phyloP scores from a whole-genome alignment of 2,329 filamentous ascomycete genomes.

The Microascus cirrosus region DNA sequence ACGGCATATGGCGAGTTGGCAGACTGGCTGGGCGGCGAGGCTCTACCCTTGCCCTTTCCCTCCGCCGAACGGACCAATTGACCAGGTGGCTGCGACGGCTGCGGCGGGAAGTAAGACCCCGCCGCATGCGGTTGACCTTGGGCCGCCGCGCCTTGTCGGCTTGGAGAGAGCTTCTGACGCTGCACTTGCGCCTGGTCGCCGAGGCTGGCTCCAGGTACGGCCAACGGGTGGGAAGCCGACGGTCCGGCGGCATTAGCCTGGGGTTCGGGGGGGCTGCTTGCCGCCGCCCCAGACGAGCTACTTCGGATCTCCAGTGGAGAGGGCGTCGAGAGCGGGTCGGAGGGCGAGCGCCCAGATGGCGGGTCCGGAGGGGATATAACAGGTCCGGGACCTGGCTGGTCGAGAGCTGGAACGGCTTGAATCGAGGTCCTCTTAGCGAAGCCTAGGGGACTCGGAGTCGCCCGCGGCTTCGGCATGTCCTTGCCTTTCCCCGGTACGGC shows the following conservation, averaged over 20 bases:
- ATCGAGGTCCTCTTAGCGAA: neutral
- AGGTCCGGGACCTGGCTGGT: neutral
- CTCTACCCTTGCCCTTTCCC: neutral
- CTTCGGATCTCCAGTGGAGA: neutral
- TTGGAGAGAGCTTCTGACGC: neutral
- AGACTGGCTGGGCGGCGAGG: too few relatives aligned
- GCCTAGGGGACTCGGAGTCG: neutral
- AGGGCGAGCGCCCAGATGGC: neutral
- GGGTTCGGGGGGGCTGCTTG: neutral
- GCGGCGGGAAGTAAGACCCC: slow-evolving; percentile 5
- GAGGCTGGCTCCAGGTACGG: neutral
- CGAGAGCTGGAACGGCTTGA: neutral
- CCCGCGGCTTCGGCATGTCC: neutral
- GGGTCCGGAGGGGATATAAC: neutral
- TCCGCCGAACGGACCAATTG: neutral
- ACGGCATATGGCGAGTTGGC: too few relatives aligned
- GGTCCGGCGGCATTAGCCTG: neutral
- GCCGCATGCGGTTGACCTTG: neutral
- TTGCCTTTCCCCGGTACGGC: neutral
- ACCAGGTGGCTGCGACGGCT: neutral
- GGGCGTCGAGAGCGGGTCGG: neutral
- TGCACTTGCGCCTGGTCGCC: neutral
- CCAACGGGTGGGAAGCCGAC: neutral
- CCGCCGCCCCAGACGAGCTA: neutral
- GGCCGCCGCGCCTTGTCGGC: neutral